Conservation (phyloP, 805 yeast genomes). For the Yarrowia alimentaria region DNA sequence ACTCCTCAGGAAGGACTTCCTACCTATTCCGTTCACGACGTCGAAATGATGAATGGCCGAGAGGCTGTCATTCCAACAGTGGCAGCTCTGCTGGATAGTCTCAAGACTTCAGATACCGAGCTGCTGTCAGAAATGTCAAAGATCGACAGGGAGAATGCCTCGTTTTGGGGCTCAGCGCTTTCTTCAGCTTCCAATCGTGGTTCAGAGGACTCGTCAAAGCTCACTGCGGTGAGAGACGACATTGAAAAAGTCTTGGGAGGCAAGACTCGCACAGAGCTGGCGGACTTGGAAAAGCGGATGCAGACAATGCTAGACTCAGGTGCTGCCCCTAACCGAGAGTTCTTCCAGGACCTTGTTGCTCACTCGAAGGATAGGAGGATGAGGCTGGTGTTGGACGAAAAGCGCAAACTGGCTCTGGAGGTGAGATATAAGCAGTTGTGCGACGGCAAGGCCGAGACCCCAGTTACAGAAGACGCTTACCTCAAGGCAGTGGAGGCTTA, state of each 20-base stretch:
- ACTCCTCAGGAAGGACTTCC: background rate
- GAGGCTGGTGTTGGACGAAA: conserved; percentile 1
- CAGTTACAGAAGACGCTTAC: conserved; percentile 7
- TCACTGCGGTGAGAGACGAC: conserved; percentile 10
- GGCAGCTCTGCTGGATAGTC: conserved; percentile 5
- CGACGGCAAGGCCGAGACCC: background rate
- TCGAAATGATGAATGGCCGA: conserved; percentile 10
- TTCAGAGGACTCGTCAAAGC: conserved; percentile 5
- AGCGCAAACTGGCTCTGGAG: background rate
- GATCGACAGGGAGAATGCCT: conserved; percentile 11
- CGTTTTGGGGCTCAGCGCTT: conserved; percentile 6
- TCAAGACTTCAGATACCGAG: conserved; percentile 1
- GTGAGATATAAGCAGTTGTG: conserved; percentile 17
- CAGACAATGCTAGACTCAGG: conserved; percentile 35
- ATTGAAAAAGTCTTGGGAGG: conserved; percentile 12
- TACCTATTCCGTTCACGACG: background rate
- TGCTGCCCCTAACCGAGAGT: conserved; percentile 35
- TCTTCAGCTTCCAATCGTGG: background rate
- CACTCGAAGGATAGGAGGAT: conserved; percentile 9
- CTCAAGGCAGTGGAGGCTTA: conserved; percentile 8
- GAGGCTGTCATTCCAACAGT: conserved; percentile 9
- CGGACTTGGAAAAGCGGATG: background rate
- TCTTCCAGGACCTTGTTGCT: conserved; percentile 33
- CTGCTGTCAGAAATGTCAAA: conserved; percentile 17
- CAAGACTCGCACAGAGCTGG: conserved; percentile 2